Conservation (phyloP, 2,329 filamentous ascomycete species). For the Beauveria rudraprayagi region DNA sequence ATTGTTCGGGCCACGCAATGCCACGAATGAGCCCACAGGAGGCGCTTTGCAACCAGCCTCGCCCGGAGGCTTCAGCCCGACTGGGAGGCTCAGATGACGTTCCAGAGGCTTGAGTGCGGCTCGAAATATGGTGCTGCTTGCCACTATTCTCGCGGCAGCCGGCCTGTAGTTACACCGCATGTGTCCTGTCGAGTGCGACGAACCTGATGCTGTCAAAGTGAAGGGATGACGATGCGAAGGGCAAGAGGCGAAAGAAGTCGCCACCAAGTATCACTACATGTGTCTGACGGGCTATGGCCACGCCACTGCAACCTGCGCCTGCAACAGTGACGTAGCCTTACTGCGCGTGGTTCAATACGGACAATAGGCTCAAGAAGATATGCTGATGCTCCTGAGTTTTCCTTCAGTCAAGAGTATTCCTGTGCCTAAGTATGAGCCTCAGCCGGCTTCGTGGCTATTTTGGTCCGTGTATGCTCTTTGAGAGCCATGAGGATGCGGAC, state of each 20-base stretch:
- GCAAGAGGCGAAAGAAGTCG: neutral
- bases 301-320: neutral
- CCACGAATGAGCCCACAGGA: too few relatives aligned
- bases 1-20: too few relatives aligned
- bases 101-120: too few relatives aligned
- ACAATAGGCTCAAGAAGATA: neutral
- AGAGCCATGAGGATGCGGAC: too few relatives aligned
- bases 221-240: neutral
- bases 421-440: too few relatives aligned
- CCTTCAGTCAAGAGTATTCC: too few relatives aligned
- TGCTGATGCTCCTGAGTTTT: too few relatives aligned
- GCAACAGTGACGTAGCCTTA: neutral
- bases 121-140: neutral
- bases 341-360: conserved; percentile 1
- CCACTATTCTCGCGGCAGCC: neutral
- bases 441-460: too few relatives aligned
- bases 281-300: neutral
- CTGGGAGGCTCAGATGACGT: too few relatives aligned
- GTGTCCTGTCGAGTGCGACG: neutral
- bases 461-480: too few relatives aligned
- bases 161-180: neutral
- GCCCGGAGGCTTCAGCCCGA: too few relatives aligned
- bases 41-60: too few relatives aligned
- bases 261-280: conserved; percentile 1
- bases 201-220: neutral